Evolutionary conservation across 192 early-diverging fungal genomes (phyloP).

Genomic region (Coemansia sp.): DNA sequence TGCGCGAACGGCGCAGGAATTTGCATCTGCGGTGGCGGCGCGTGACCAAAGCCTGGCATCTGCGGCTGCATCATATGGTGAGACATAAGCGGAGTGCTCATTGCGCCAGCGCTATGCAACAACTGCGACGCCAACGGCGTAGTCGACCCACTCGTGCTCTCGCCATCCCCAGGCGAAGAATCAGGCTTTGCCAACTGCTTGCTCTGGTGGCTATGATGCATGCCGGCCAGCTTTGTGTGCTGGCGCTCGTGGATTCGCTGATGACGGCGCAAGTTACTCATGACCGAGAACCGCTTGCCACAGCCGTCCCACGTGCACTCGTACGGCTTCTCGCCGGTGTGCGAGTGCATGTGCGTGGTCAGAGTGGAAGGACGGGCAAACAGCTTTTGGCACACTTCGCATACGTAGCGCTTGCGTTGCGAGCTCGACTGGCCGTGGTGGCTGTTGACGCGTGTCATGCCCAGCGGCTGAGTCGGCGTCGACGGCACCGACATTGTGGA

Average conservation of each 20-base stretch:
- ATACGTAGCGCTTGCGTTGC: constrained; percentile 54
- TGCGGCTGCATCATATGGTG: constrained; percentile 30
- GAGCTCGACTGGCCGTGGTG: constrained; percentile 33
- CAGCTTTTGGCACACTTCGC: constrained; percentile 49
- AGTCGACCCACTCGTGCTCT: constrained; percentile 34
- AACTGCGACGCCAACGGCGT: constrained; percentile 41
- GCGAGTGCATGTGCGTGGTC: constrained; percentile 52
- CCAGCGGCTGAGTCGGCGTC: constrained; percentile 26
- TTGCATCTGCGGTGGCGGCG: not conserved
- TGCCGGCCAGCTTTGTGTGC: constrained; percentile 38
- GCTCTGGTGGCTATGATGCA: constrained; percentile 26
- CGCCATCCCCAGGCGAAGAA: constrained; percentile 6
- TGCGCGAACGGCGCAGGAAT: too few species aligned
- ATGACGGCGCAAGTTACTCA: constrained; percentile 67
- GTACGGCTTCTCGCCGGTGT: constrained; percentile 55
- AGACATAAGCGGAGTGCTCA: not conserved
- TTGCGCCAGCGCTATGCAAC: constrained; percentile 1
- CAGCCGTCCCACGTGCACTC: constrained; percentile 60
- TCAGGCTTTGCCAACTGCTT: constrained; percentile 10
- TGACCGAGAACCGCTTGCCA: constrained; percentile 64
- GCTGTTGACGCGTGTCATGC: constrained; percentile 32
- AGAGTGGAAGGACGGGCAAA: constrained; percentile 54
- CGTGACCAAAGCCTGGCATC: not conserved
- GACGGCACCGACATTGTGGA: constrained; percentile 23
- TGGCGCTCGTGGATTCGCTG: constrained; percentile 57